Conservation (phyloP, 2,329 filamentous ascomycete species). For the Ascochyta clinopodiicola region DNA sequence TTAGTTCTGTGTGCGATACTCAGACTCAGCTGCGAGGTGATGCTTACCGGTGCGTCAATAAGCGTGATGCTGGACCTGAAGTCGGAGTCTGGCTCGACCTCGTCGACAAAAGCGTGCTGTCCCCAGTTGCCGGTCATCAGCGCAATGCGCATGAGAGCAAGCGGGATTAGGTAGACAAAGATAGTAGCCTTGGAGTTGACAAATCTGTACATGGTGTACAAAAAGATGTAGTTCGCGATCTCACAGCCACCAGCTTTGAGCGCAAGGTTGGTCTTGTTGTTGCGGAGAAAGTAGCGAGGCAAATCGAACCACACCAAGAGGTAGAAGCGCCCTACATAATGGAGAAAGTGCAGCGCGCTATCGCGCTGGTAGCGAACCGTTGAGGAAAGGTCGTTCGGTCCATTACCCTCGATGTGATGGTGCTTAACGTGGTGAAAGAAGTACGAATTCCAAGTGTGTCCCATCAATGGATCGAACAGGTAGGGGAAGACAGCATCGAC, state of each 20-base stretch:
- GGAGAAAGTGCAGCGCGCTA: conserved; percentile 68
- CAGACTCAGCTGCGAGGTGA: background rate
- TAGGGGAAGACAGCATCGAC: conserved; percentile 76
- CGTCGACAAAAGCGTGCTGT: conserved; percentile 81
- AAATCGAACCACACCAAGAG: conserved; percentile 78
- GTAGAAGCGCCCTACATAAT: conserved; percentile 76
- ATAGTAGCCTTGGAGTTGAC: conserved; percentile 63
- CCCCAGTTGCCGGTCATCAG: conserved; percentile 87
- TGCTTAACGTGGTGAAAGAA: conserved; percentile 88
- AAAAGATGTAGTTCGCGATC: conserved; percentile 55
- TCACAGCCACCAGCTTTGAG: conserved; percentile 68
- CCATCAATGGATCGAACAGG: conserved; percentile 76
- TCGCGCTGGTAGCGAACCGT: conserved; percentile 81
- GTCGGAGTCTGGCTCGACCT: conserved; percentile 76
- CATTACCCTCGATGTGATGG: conserved; percentile 83
- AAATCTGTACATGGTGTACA: conserved; percentile 58
- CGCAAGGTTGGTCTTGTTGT: conserved; percentile 63
- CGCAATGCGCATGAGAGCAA: conserved; percentile 70
- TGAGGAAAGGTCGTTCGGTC: conserved; percentile 75
- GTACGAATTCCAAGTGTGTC: conserved; percentile 85
- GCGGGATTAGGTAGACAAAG: conserved; percentile 71
- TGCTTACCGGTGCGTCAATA: conserved; percentile 75
- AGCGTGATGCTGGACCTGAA: conserved; percentile 80
- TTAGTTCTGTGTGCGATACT: conserved; percentile 8
- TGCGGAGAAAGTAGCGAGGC: conserved; percentile 73